Evolutionary conservation across 306 rosid genomes (phyloP), one percentile per base, ranked within the genome.

Genomic region (Phaseolus lunatus): DNA sequence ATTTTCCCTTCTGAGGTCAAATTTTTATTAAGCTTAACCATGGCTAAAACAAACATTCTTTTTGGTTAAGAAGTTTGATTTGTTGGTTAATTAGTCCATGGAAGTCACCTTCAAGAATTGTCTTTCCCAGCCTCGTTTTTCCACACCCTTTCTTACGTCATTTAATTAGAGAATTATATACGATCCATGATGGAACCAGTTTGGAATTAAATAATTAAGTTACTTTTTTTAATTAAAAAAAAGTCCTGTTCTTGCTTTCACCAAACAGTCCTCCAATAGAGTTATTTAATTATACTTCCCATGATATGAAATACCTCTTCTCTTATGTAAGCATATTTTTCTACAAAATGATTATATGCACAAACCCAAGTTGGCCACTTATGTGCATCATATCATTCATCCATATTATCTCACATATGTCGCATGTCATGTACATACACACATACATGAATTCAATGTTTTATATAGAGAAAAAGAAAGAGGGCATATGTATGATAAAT

Each of bases 281-380:
- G 83, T 89, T 78, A 83, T 67, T 64, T 66, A 56, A 33, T 85
- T 89, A 58, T 82, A 86, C 83, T 72, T 75, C 78, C 91, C 90
- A 84, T 85, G 75, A 84, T 79, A 44, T 79, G 78, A 86, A 67
- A 82, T 78, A 54, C 82, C 76, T 76, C 31, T 75, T 47, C 69
- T 79, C 67, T 86, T 83, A 92, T 81, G 96, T 87, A 85, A 86
- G 90, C 93, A 80, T 68, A 83, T 78, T 83, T 85, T 78, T 75
- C 80, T 73, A 56, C 74, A 70, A 86, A 87, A 85, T 83, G 85
- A 88, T 89, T 86, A 90, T 91, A 90, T 89, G 97, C 92, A 87
- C 89, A 84, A 83, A 75, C 85, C 73, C 88, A 79, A 85, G 59
- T 82, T 83, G 68, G 56, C 72, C 81, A 62, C 78, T 44, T 71